A percentile compares a stretch with the other conserved stretches of the same genome.
Evolutionary conservation across 2,329 filamentous ascomycete species (phyloP).

Genomic region (Paraphaeosphaeria sporulosa): DNA sequence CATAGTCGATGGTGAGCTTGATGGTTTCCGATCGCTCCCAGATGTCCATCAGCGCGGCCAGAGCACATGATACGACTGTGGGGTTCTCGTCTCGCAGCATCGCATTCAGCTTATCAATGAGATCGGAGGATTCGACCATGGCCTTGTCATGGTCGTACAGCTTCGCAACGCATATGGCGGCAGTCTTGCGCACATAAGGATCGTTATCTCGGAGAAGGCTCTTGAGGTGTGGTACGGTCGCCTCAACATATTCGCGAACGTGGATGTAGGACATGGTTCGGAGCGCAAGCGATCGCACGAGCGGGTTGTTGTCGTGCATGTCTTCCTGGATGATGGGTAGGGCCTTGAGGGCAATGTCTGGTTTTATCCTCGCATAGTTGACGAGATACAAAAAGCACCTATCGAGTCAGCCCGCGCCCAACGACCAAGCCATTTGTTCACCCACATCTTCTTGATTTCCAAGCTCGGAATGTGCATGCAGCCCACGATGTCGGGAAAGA

Average conservation of each 20-base stretch:
- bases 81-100: constrained; percentile 96
- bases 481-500: constrained; percentile 92
- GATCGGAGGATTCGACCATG: constrained; percentile 86
- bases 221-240: constrained; percentile 85
- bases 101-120: constrained; percentile 89
- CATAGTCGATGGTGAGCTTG: constrained; percentile 97
- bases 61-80: constrained; percentile 92
- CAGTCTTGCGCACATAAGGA: constrained; percentile 97
- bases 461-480: constrained; percentile 95
- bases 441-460: constrained; percentile 99
- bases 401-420: constrained; percentile 39
- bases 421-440: constrained; percentile 35
- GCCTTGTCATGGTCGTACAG: constrained; percentile 94
- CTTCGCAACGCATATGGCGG: constrained; percentile 95
- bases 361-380: constrained; percentile 94
- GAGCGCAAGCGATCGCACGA: constrained; percentile 89
- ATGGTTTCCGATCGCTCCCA: constrained; percentile 98
- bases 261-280: constrained; percentile 98
- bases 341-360: constrained; percentile 92
- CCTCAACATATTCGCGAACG: constrained; percentile 93
- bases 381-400: constrained; percentile 98
- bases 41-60: constrained; percentile 93
- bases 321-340: constrained; percentile 89
- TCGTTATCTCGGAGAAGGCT: constrained; percentile 83
- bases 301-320: constrained; percentile 89